Conservation (phyloP, 768 basidiomycete genomes). For the Clavaria fumosa region DNA sequence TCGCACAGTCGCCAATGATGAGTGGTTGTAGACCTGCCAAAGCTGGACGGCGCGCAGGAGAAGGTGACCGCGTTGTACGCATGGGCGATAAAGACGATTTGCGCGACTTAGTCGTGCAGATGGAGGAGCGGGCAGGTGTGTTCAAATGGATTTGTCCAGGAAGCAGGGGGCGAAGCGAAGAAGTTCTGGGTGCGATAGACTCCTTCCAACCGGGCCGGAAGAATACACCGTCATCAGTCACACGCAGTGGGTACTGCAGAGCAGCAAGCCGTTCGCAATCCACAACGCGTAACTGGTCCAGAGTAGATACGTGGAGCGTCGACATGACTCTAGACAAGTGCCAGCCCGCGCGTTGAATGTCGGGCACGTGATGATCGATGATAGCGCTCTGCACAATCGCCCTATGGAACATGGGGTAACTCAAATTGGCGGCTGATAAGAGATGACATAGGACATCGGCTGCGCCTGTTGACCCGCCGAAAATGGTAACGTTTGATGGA, state of each 20-base stretch:
- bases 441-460: conserved; percentile 48
- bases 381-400: conserved; percentile 64
- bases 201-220: conserved; percentile 47
- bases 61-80: too few relatives aligned
- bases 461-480: conserved; percentile 36
- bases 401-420: conserved; percentile 48
- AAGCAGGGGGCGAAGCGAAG: conserved; percentile 12
- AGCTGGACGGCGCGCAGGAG: conserved; percentile 12
- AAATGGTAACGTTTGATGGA: conserved; percentile 38
- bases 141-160: not conserved
- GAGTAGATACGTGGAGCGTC: conserved; percentile 32
- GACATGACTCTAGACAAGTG: conserved; percentile 51
- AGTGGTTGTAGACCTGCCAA: conserved; percentile 38
- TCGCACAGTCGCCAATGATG: conserved; percentile 59
- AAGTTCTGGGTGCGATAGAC: conserved; percentile 25
- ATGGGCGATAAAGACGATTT: too few relatives aligned
- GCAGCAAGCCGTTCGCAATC: conserved; percentile 40
- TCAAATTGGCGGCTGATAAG: conserved; percentile 46
- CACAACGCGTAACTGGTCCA: conserved; percentile 49
- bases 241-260: conserved; percentile 35
- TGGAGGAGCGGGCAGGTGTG: not conserved
- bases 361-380: conserved; percentile 45
- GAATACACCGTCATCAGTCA: conserved; percentile 56
- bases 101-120: not conserved
- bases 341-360: conserved; percentile 45